Evolutionary conservation across 148 eudicot species (phyloP), one percentile per base, ranked within the genome.

Genomic region (Rhododendron kiyosumense): DNA sequence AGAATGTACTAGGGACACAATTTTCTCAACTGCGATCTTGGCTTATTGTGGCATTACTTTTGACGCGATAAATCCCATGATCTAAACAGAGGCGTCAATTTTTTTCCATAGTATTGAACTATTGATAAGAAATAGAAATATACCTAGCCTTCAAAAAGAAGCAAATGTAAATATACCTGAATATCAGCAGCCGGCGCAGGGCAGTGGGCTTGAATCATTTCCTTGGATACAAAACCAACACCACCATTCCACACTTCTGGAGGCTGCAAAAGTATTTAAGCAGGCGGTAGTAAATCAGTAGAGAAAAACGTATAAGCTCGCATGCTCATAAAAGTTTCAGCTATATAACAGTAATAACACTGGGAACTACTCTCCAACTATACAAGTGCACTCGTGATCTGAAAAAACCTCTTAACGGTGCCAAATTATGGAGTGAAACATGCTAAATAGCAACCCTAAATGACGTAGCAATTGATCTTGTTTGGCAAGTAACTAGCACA

Each of bases 181-280:
- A 96, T 90, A 87, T 96, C 98, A 17, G 91, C 73, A 65, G 97
- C 93, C 7, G 98, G 98, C 51, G 96, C 85, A 80, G 97, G 99
- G 85, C 94, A 94, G 88, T 94, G 88, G 61, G 93, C 91, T 90
- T 96, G 89, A 88, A 96, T 96, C 95, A 95, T 96, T 87, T 95
- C 99, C 89, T 94, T 93, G 85, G 94, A 88, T 32, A 96, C 95
- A 76, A 94, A 95, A 28, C 99, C 99, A 51, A 94, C 96, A 75
- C 99, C 98, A 78, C 98, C 98, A 79, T 92, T 87, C 99, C 99
- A 96, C 83, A 67, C 89, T 84, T 94, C 97, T 20, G 98, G 98
- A 84, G 99, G 98, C 99, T 96, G 91, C 82, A 89, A 9, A 87
- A 18, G 84, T 77, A 84, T 75, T 38, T 63, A 48, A 74, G 26